Percentiles rank a stretch among this genome's conserved stretches.
phyloP scores from a whole-genome alignment of 768 basidiomycete genomes.

The Auriscalpium orientale region DNA sequence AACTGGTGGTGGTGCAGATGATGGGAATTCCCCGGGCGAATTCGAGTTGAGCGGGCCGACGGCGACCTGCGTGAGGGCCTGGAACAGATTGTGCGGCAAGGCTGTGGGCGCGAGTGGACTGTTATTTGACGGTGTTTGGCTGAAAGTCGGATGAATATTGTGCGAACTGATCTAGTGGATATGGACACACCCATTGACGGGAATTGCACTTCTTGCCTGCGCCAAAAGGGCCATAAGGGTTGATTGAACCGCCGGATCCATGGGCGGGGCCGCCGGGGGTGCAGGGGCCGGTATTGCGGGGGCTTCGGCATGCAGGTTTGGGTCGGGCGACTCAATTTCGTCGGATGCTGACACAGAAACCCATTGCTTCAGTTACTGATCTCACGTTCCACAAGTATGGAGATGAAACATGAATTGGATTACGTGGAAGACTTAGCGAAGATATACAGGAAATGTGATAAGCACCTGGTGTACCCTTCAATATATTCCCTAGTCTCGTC shows the following conservation, averaged over 20 bases:
- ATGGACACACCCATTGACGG: slow-evolving; percentile 29
- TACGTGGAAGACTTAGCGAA: slow-evolving; percentile 80
- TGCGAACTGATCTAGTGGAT: slow-evolving; percentile 1
- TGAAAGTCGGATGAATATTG: slow-evolving; percentile 17
- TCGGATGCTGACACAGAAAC: slow-evolving; percentile 28
- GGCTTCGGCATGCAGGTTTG: too few species aligned
- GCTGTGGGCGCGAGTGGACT: slow-evolving; percentile 23
- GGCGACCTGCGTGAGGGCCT: slow-evolving; percentile 63
- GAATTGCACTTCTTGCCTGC: slow-evolving; percentile 47
- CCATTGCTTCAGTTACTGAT: slow-evolving; percentile 55
- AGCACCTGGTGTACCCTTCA: slow-evolving; percentile 79
- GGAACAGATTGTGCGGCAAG: slow-evolving; percentile 50
- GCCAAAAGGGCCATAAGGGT: slow-evolving; percentile 47
- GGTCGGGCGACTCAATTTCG: slow-evolving; percentile 8
- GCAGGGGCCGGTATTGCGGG: slow-evolving; percentile 1
- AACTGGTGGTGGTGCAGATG: neutral
- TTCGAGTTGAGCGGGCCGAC: neutral
- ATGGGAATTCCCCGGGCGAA: neutral
- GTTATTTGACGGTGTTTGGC: slow-evolving; percentile 60
- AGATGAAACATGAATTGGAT: slow-evolving; percentile 51
- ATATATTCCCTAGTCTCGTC: slow-evolving; percentile 60
- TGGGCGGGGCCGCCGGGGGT: slow-evolving; percentile 13
- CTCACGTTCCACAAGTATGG: slow-evolving; percentile 45
- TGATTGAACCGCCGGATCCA: slow-evolving; percentile 10
- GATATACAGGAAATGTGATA: slow-evolving; percentile 55